phyloP scores from a whole-genome alignment of 169 alveolate species.

The Amoebophrya sp. region DNA sequence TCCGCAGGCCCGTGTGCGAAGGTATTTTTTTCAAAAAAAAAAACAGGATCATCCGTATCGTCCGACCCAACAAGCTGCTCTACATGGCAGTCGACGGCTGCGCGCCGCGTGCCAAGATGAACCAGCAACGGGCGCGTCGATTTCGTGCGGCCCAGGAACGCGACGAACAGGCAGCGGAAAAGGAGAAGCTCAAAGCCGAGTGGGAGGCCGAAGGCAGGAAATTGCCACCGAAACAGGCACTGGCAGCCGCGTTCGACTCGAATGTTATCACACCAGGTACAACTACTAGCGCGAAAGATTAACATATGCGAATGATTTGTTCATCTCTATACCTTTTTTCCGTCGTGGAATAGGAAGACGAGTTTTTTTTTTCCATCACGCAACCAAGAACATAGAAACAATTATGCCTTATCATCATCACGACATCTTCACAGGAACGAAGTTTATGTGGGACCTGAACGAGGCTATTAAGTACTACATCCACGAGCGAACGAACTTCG shows the following conservation, averaged over 20 bases:
- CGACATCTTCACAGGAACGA: neutral
- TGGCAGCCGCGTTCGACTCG: constrained; percentile 75
- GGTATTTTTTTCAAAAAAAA: too few relatives aligned
- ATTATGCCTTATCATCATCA: too few relatives aligned
- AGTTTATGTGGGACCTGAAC: constrained; percentile 39
- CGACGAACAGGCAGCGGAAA: neutral
- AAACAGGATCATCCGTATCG: constrained; percentile 69
- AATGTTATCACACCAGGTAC: constrained; percentile 97
- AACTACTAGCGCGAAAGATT: too few relatives aligned
- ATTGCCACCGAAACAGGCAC: neutral
- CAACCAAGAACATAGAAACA: too few relatives aligned
- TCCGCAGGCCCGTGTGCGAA: too few relatives aligned
- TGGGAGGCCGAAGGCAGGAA: neutral
- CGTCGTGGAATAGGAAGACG: too few relatives aligned
- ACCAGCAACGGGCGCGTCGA: constrained; percentile 91
- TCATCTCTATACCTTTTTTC: too few relatives aligned
- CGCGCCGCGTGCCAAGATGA: constrained; percentile 99
- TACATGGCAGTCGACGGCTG: constrained; percentile 97
- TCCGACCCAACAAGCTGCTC: constrained; percentile 86
- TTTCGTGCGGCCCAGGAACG: constrained; percentile 73
- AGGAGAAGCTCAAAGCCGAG: neutral
- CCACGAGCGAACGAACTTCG: constrained; percentile 73
- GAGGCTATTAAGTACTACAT: constrained; percentile 57
- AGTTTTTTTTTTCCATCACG: too few relatives aligned
- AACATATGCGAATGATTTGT: too few relatives aligned